These are phyloP conservation scores for Boletus semigastroideus DNA, from an alignment of 1,284 basidiomycete species.

Conservation along the genomic window DNA sequence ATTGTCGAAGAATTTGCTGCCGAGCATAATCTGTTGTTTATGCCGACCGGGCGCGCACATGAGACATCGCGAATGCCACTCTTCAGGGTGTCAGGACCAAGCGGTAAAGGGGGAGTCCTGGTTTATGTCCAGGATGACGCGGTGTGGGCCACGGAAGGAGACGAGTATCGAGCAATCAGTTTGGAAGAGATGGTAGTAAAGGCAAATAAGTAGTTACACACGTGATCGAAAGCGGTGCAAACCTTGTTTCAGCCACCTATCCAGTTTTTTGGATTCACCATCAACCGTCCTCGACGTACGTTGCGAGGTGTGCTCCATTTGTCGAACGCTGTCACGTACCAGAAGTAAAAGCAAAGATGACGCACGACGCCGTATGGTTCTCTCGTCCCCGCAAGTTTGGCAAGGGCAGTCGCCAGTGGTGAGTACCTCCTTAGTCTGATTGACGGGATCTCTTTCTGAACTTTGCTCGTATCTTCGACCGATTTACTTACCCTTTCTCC, in stretches of 20 bases:
- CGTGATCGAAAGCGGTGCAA: neutral
- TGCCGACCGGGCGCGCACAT: conserved; percentile 83
- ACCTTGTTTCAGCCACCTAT: conserved; percentile 30
- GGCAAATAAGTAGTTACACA: conserved; percentile 39
- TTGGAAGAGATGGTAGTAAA: conserved; percentile 71
- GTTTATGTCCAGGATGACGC: conserved; percentile 89
- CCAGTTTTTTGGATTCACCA: too few species aligned
- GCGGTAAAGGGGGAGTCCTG: conserved; percentile 81
- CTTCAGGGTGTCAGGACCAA: conserved; percentile 79
- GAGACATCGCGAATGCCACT: conserved; percentile 82
- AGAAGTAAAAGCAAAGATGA: conserved; percentile 40
- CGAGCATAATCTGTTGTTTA: conserved; percentile 82
- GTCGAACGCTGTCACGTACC: too few species aligned
- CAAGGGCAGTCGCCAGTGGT: conserved; percentile 95
- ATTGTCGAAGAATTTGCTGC: conserved; percentile 89
- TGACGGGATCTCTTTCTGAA: neutral
- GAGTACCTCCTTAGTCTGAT: neutral
- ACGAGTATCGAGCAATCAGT: conserved; percentile 60
- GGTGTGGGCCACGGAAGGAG: conserved; percentile 69
- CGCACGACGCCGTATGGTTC: conserved; percentile 91
- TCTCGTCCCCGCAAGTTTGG: conserved; percentile 93
- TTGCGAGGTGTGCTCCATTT: conserved; percentile 19
- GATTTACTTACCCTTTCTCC: neutral
- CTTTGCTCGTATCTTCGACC: neutral
- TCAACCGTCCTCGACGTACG: conserved; percentile 9